Evolutionary conservation across 1,139 yeast genomes (phyloP), one percentile per base, ranked within the genome.

Genomic region (Nadsonia starkeyi-henricii): DNA sequence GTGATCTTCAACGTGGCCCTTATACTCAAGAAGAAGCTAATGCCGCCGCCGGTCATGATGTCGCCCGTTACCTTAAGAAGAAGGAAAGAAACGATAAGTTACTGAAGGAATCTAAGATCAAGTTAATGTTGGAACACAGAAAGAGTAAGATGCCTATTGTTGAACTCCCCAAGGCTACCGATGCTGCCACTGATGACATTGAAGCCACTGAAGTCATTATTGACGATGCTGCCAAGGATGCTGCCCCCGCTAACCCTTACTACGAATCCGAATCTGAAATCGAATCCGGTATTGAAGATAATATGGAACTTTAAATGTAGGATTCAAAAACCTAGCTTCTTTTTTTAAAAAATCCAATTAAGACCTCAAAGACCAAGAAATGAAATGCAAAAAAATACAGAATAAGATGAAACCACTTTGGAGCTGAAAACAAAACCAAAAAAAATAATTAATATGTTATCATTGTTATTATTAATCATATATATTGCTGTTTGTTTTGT

Each of bases 1-100:
- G 79, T 65, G 83, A 79, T 47, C 70, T 91, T 56, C 77, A 74
- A 51, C 78, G 73, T 48, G 80, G 82, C 48, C 96, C 97, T 5
- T 91, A 89, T 62, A 80, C 96, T 3, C 80, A 77, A 47, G 78
- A 84, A 54, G 97, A 89, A 62, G 82, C 95, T 39, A 88, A 86
- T 59, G 95, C 96, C 42, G 96, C 95, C 1, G 75, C 83, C 0
- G 97, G 97, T 2, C 70, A 75, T 28, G 81, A 85, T 62, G 71
- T 88, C 64, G 71, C 71, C 47, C 80, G 77, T 63, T 89, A 79
- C 61, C 63, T 81, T 85, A 53, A 52, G 21, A 55, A 54, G 48
- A 54, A 54, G 44, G 58, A 57, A 33, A 50, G 49, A 33, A 56
- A 60, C 43, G 50, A 46, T 20, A 47, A 37, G 4, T 46, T 52